These are phyloP conservation scores for Xylaria sp. DNA, from an alignment of 2,329 filamentous ascomycete species.

Conservation along the genomic window DNA sequence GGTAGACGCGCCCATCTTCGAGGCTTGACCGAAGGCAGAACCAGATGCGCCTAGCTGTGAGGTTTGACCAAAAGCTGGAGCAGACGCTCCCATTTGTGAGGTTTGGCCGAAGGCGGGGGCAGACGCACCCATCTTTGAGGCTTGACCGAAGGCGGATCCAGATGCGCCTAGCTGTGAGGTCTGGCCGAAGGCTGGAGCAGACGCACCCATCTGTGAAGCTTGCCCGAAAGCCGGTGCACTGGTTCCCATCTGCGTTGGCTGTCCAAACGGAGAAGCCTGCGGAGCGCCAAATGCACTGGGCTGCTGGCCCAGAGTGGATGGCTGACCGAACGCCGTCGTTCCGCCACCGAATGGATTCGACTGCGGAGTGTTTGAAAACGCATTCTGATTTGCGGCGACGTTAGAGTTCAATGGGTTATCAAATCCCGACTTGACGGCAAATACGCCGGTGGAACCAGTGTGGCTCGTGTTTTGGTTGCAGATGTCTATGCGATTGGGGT, in stretches of 20 bases:
- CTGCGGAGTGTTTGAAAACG: conserved; percentile 36
- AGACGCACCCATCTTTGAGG: conserved; percentile 21
- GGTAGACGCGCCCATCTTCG: conserved; percentile 11
- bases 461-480: conserved; percentile 43
- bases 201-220: conserved; percentile 32
- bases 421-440: conserved; percentile 30
- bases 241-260: conserved; percentile 19
- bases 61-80: conserved; percentile 31
- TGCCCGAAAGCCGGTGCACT: conserved; percentile 36
- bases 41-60: conserved; percentile 28
- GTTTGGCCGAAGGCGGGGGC: conserved; percentile 38
- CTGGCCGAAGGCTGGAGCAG: conserved; percentile 30
- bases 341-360: conserved; percentile 29
- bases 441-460: conserved; percentile 42
- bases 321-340: conserved; percentile 31
- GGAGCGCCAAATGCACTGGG: conserved; percentile 14
- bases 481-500: conserved; percentile 69
- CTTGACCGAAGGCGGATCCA: conserved; percentile 36
- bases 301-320: conserved; percentile 20
- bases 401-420: conserved; percentile 27
- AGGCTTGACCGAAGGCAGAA: conserved; percentile 37
- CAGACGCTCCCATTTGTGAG: conserved; percentile 29
- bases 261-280: conserved; percentile 16
- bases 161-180: conserved; percentile 28
- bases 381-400: conserved; percentile 32